Conservation (phyloP, 768 basidiomycete species). For the Amanita pallidorosea region DNA sequence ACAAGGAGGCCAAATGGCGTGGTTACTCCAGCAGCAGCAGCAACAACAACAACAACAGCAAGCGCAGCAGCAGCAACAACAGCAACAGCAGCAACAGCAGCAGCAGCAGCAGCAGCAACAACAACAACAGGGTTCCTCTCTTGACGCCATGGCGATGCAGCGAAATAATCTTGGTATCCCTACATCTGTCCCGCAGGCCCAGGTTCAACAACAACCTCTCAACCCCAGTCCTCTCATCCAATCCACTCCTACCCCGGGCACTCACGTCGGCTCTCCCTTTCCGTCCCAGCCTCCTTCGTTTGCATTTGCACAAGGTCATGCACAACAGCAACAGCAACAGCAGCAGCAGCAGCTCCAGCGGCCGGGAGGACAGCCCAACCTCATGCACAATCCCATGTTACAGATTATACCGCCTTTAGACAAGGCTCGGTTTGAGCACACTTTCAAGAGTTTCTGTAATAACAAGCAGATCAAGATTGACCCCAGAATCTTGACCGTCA, state of each 20-base stretch:
- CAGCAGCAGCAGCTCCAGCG: conserved; percentile 5
- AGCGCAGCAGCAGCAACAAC: conserved; percentile 19
- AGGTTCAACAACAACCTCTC: conserved; percentile 13
- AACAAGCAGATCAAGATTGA: conserved; percentile 31
- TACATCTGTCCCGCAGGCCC: conserved; percentile 1
- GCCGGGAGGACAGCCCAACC: neutral
- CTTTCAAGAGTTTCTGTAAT: conserved; percentile 37
- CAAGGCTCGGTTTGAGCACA: conserved; percentile 38
- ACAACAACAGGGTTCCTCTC: conserved; percentile 11
- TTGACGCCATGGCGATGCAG: conserved; percentile 2
- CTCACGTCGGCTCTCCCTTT: neutral
- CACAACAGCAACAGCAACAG: neutral
- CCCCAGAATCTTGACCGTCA: conserved; percentile 31
- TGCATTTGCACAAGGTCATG: neutral
- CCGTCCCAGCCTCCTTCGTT: neutral
- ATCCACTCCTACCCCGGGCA: neutral
- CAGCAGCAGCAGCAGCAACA: neutral
- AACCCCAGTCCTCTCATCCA: conserved; percentile 4
- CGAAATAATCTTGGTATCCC: neutral
- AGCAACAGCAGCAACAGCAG: conserved; percentile 16
- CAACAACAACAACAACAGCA: conserved; percentile 18
- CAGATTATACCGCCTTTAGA: conserved; percentile 30
- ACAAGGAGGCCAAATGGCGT: neutral
- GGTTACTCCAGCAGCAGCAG: conserved; percentile 14
- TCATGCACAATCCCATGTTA: neutral